Evolutionary conservation across 1,139 yeast genomes (phyloP).

Genomic region (Magnusiomyces sp.): DNA sequence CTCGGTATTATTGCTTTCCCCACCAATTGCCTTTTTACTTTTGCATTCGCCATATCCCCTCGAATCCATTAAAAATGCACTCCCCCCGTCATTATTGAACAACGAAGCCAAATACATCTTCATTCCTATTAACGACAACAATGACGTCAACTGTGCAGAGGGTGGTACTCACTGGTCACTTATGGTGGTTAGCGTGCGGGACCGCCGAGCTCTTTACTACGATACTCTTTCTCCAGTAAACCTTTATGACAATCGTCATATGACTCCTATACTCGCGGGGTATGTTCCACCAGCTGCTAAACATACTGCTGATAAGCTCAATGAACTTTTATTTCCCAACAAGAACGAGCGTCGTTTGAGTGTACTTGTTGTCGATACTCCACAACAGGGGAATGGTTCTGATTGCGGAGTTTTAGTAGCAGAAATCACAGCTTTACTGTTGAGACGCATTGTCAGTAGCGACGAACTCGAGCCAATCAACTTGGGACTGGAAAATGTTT

Average conservation of each 20-base stretch:
- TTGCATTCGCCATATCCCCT: constrained; percentile 26
- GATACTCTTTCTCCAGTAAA: no score
- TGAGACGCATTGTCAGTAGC: constrained; percentile 33
- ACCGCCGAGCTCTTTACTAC: constrained; percentile 35
- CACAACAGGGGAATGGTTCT: constrained; percentile 66
- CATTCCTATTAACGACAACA: constrained; percentile 46
- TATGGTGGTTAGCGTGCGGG: constrained; percentile 36
- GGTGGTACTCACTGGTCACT: constrained; percentile 55
- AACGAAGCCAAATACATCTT: constrained; percentile 38
- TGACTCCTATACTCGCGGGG: constrained; percentile 26
- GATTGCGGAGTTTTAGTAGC: constrained; percentile 74
- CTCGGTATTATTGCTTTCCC: constrained; percentile 29
- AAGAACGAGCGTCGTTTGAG: constrained; percentile 14
- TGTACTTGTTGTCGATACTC: constrained; percentile 38
- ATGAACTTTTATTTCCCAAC: constrained; percentile 15
- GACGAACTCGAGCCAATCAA: constrained; percentile 21
- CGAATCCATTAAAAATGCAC: constrained; percentile 31
- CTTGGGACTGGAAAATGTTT: constrained; percentile 30
- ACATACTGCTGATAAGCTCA: constrained; percentile 26
- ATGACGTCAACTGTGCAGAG: constrained; percentile 37
- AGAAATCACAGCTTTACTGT: constrained; percentile 38
- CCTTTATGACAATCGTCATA: constrained; percentile 34
- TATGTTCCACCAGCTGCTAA: constrained; percentile 26
- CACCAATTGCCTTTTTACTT: constrained; percentile 36
- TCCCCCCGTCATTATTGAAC: constrained; percentile 40